Evolutionary conservation across 805 yeast species (phyloP).

Genomic region (Candida nemodendra): DNA sequence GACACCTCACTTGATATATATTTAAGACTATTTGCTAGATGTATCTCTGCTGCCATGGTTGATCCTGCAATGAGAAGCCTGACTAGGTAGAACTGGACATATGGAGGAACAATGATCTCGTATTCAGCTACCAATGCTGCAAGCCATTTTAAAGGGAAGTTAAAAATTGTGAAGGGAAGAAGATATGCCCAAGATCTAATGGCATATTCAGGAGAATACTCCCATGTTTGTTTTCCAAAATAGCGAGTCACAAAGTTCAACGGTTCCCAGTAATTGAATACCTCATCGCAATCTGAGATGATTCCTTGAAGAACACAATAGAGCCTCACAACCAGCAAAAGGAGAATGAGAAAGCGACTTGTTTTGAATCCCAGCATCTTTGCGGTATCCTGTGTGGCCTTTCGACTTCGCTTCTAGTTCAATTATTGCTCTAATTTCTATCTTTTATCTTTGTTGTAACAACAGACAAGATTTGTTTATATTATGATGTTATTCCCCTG

Average conservation of each 20-base stretch:
- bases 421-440: no score
- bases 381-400: no score
- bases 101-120: slow-evolving; percentile 17
- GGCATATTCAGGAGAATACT: slow-evolving; percentile 86
- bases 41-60: slow-evolving; percentile 51
- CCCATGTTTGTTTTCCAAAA: slow-evolving; percentile 96
- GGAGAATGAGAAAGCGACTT: slow-evolving; percentile 15
- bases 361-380: slow-evolving; percentile 9
- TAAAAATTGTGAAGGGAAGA: slow-evolving; percentile 40
- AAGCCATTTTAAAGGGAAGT: slow-evolving; percentile 23
- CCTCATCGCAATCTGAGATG: slow-evolving; percentile 91
- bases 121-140: background rate
- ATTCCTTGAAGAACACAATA: slow-evolving; percentile 56
- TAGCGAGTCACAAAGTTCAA: slow-evolving; percentile 72
- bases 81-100: slow-evolving; percentile 49
- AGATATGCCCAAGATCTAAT: slow-evolving; percentile 85
- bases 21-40: slow-evolving; percentile 43
- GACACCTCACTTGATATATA: slow-evolving; percentile 42
- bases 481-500: no score
- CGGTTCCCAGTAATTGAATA: slow-evolving; percentile 94
- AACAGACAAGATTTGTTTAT: no score
- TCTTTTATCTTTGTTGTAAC: no score
- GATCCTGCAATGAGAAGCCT: slow-evolving; percentile 43
- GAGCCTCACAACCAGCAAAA: slow-evolving; percentile 28
- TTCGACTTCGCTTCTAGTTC: no score